Percentiles rank a stretch among this genome's conserved stretches.
Evolutionary conservation across 2,329 filamentous ascomycete species (phyloP).

Genomic region (Diaporthe batatas): DNA sequence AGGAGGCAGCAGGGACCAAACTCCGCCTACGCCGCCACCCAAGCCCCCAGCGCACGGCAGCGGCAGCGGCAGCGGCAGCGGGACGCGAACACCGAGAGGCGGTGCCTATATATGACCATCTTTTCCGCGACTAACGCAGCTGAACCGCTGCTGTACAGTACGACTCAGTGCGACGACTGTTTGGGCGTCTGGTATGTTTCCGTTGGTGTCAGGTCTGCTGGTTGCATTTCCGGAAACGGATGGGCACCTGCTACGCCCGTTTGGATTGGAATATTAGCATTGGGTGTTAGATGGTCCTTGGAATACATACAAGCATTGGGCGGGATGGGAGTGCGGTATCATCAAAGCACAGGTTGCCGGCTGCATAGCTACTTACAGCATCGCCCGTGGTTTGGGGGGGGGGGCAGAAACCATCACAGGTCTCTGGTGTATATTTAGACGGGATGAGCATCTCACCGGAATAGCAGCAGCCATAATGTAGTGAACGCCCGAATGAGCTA

Average conservation of each 20-base stretch:
- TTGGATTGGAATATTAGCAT: conserved; percentile 18
- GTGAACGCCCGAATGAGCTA: conserved; percentile 4
- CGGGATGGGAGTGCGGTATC: not conserved
- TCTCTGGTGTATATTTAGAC: conserved; percentile 13
- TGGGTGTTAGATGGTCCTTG: conserved; percentile 9
- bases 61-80: conserved; percentile 11
- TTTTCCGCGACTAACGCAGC: not conserved
- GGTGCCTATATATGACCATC: conserved; percentile 12
- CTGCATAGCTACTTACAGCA: conserved; percentile 14
- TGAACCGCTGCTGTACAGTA: conserved; percentile 12
- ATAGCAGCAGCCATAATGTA: conserved; percentile 1
- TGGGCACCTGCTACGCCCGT: not conserved
- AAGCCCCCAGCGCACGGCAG: conserved; percentile 35
- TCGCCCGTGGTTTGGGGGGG: not conserved
- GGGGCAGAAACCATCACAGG: conserved; percentile 18
- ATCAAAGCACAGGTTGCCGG: conserved; percentile 10
- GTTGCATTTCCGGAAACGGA: conserved; percentile 12
- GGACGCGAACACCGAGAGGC: conserved; percentile 27
- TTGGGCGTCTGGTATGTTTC: conserved; percentile 18
- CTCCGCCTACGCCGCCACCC: conserved; percentile 36
- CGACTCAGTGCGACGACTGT: conserved; percentile 8
- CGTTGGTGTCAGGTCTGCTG: not conserved
- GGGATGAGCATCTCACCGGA: not conserved
- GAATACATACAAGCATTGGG: conserved; percentile 14
- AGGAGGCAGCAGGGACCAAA: conserved; percentile 37